These are phyloP conservation scores for Endotrypanum monterogeii DNA, from an alignment of 208 protist genomes.

Conservation along the genomic window DNA sequence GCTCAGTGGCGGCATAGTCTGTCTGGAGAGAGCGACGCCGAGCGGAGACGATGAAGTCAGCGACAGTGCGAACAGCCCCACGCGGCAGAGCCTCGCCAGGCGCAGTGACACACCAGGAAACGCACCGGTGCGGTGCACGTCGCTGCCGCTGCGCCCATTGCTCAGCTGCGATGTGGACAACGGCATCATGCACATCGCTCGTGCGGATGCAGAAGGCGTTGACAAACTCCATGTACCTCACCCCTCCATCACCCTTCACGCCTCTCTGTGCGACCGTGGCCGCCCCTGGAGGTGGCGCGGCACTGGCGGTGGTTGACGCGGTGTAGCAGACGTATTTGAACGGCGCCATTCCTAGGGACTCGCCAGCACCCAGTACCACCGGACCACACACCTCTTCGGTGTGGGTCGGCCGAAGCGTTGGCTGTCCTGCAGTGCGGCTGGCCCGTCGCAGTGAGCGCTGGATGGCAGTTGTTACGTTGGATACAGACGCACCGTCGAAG, in stretches of 20 bases:
- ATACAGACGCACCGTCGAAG: conserved; percentile 55
- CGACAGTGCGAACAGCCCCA: conserved; percentile 25
- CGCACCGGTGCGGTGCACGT: conserved; percentile 3
- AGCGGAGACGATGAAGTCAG: conserved; percentile 60
- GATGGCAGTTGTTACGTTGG: conserved; percentile 74
- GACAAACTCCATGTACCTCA: conserved; percentile 31
- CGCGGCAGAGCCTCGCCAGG: conserved; percentile 16
- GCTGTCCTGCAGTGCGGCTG: conserved; percentile 76
- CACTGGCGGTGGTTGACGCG: conserved; percentile 31
- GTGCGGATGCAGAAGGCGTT: conserved; percentile 70
- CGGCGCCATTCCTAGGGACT: conserved; percentile 74
- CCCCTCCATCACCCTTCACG: conserved; percentile 7
- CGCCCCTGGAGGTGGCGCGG: conserved; percentile 2
- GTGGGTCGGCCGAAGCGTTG: conserved; percentile 58
- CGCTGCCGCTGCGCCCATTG: conserved; percentile 17
- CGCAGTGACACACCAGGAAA: conserved; percentile 27
- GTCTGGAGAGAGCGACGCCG: conserved; percentile 50
- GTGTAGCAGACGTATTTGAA: conserved; percentile 59
- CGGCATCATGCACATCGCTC: conserved; percentile 61
- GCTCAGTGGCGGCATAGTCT: conserved; percentile 76
- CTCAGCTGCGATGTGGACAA: conserved; percentile 46
- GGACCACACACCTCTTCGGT: conserved; percentile 64
- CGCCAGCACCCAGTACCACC: conserved; percentile 60
- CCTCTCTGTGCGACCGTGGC: not conserved
- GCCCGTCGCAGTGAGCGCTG: conserved; percentile 64